Evolutionary conservation across 1,139 yeast species (phyloP), one percentile per base, ranked within the genome.

Genomic region (Blastobotrys petasosporus): DNA sequence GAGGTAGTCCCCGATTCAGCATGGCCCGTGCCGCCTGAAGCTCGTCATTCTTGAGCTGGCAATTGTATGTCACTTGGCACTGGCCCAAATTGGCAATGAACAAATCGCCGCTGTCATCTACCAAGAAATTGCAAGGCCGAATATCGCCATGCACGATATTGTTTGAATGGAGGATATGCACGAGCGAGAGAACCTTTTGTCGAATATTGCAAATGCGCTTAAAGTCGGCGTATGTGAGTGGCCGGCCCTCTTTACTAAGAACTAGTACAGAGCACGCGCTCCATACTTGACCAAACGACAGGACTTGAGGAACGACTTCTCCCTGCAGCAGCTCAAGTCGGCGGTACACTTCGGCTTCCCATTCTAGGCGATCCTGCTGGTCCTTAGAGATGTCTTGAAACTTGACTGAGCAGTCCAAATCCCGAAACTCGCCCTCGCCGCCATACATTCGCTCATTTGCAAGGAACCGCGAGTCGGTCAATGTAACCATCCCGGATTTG

Each of bases 331-430:
- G 16, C 25, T 37, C 32, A 12, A 47, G 28, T 15, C 50, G 39
- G n/a, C 29, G 25, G 17, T 47, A 47, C 16, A 47, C 31, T 35
- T 47, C 50, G 10, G 42, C 45, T 32, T 47, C 50, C 50, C 50
- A 47, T 12, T 42, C 41, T 31, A 46, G 23, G 32, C 37, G 34
- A 31, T 47, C 43, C 11, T 25, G 29, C 31, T 42, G 35, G 2
- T 30, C 15, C 38, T 41, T 45, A 25, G 50, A 34, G 4, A 41
- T 38, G 32, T 41, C 44, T 11, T 42, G 46, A 28, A 28, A 42
- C 31, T 44, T 41, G 25, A 30, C 32, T 23, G 41, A 11, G 31
- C 47, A 44, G 10, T 33, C 29, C 9, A 32, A 25, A 12, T 41
- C 29, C 34, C 37, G 42, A n/a, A 17, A 12, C 15, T 16, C 36